Base-by-base conservation (phyloP, 2,329 filamentous ascomycete genomes). In the Scolecobasidium constrictum region DNA sequence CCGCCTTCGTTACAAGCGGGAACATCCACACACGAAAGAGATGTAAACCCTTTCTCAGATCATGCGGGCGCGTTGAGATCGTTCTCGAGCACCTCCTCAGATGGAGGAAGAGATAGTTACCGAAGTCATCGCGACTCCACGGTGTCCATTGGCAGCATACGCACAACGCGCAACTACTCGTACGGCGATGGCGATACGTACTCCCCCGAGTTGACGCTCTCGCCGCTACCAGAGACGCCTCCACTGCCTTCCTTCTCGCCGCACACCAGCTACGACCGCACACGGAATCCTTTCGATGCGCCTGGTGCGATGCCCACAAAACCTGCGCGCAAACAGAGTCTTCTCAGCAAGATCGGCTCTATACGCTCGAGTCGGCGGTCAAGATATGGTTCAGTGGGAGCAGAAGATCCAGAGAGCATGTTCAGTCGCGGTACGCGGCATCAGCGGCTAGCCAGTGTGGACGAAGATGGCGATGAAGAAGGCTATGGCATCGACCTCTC, bases 401-500 rank as follows among this genome's bases (percentile, higher is more conserved):
- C 26, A 31, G 21, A 37, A 6, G 38, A 41, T 18, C 11, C 16
- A 7, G 38, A 31, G 13, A n/a, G 35, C 11, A 18, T 12, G 5
- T 9, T 38, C 18, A 18, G 36, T 11, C 5, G 22, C n/a, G 19
- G 5, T 11, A 20, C n/a, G 12, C 19, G 38, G 38, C 23, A 41
- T 17, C 12, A 41, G 21, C 5, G 21, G 12, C 19, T 41, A 42
- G 42, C 7, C 37, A 46, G 20, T 31, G 73, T 77, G 51, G 78
- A 78, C 51, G 75, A 81, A 43, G 81, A 81, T 39, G 84, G 90
- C 59, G 69, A 90, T 43, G 81, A 82, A 35, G 85, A 88, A 48
- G 83, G 83, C 38, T 83, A 92, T 39, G 77, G 85, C 53, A 80
- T 53, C 37, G 52, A 60, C 39, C 35, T 60, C 33, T 57, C 51